Evolutionary conservation across 2,329 filamentous ascomycete genomes (phyloP).

Genomic region (Cercospora citrullina): DNA sequence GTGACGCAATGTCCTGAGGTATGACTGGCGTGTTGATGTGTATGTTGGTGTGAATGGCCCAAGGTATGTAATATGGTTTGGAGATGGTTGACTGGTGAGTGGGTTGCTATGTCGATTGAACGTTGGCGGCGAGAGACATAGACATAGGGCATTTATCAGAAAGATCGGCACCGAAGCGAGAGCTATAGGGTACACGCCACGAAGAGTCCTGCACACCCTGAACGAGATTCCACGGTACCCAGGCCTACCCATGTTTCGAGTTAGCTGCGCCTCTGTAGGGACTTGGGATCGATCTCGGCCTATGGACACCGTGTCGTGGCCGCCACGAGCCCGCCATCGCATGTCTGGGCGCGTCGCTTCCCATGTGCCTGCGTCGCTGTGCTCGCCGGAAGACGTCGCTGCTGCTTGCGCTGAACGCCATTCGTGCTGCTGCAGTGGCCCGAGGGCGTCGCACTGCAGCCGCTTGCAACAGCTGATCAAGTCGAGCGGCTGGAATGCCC

Average conservation of each 20-base stretch:
- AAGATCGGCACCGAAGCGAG: not conserved
- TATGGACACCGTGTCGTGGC: not conserved
- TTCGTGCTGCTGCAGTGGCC: not conserved
- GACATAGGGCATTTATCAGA: not conserved
- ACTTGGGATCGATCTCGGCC: not conserved
- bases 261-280: not conserved
- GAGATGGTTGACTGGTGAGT: not conserved
- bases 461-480: not conserved
- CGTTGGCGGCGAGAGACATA: not conserved
- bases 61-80: not conserved
- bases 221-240: conserved; percentile 1
- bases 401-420: not conserved
- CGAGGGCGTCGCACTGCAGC: not conserved
- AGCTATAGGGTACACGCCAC: not conserved
- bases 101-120: not conserved
- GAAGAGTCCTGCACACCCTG: not conserved
- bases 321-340: not conserved
- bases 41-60: not conserved
- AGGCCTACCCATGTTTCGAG: not conserved
- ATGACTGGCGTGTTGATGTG: not conserved
- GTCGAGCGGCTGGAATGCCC: not conserved
- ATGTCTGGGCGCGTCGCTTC: not conserved
- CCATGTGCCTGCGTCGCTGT: not conserved
- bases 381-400: not conserved
- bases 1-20: not conserved